Conservation (phyloP, 1,139 yeast species). For the Arxiozyma telluris region DNA sequence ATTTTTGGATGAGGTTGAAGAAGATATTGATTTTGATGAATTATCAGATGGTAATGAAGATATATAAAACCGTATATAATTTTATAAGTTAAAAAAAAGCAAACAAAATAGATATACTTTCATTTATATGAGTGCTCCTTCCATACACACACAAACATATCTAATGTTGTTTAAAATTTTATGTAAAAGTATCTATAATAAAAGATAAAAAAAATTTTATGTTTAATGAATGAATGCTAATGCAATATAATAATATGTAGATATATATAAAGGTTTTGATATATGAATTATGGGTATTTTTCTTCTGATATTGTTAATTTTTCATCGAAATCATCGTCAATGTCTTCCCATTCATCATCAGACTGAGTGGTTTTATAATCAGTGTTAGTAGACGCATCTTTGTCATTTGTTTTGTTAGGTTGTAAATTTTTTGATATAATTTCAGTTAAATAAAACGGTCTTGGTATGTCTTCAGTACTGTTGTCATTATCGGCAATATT, state of each 20-base stretch:
- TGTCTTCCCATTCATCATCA: slow-evolving; percentile 37
- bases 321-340: slow-evolving; percentile 17
- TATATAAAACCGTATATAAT: neutral
- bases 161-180: neutral
- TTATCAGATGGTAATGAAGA: slow-evolving; percentile 9
- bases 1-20: slow-evolving; percentile 37
- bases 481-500: slow-evolving; percentile 17
- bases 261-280: neutral
- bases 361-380: slow-evolving; percentile 12
- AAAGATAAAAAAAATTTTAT: neutral
- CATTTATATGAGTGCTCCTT: no score
- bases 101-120: neutral
- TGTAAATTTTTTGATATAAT: slow-evolving; percentile 23
- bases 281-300: neutral
- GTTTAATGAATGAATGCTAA: neutral
- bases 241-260: neutral
- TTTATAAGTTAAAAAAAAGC: no score
- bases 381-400: slow-evolving; percentile 3
- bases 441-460: slow-evolving; percentile 29
- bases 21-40: slow-evolving; percentile 28
- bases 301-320: slow-evolving; percentile 13
- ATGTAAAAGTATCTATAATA: neutral
- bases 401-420: neutral
- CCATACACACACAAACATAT: neutral
- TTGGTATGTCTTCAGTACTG: slow-evolving; percentile 23